Percentiles rank a stretch among this genome's conserved stretches.
These are phyloP conservation scores for Naganishia kalamii DNA, from an alignment of 768 basidiomycete genomes.

Conservation along the genomic window DNA sequence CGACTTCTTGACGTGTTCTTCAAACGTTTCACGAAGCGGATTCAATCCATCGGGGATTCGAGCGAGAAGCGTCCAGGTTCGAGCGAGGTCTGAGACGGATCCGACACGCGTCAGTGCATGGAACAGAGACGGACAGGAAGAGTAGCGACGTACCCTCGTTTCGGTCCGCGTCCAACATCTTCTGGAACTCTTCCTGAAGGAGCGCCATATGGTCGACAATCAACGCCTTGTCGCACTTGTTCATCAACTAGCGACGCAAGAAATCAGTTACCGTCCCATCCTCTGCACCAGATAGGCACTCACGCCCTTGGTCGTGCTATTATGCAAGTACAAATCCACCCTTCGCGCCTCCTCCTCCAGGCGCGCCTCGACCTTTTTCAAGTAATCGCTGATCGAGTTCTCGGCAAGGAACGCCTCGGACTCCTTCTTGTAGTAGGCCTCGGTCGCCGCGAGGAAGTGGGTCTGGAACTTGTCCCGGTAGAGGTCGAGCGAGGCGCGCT, in stretches of 20 bases:
- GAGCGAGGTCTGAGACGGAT: constrained; percentile 61
- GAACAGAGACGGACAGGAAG: neutral
- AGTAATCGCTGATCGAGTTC: constrained; percentile 85
- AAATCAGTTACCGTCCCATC: constrained; percentile 25
- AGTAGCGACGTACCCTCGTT: constrained; percentile 56
- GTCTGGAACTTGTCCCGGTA: constrained; percentile 85
- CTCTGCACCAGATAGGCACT: constrained; percentile 22
- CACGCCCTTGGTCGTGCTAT: constrained; percentile 70
- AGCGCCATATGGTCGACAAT: constrained; percentile 75
- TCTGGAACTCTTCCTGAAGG: constrained; percentile 92
- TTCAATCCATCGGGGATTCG: constrained; percentile 86
- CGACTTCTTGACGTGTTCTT: constrained; percentile 87
- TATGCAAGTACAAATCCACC: constrained; percentile 87
- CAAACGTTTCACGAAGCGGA: constrained; percentile 83
- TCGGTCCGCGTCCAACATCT: constrained; percentile 70
- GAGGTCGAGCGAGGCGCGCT: constrained; percentile 56
- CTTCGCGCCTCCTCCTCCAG: constrained; percentile 90
- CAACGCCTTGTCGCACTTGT: constrained; percentile 76
- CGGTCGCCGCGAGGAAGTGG: constrained; percentile 81
- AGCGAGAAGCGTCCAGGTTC: constrained; percentile 88
- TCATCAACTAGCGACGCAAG: constrained; percentile 43
- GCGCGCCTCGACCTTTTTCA: constrained; percentile 89
- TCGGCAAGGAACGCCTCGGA: constrained; percentile 81
- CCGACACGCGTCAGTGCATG: constrained; percentile 7
- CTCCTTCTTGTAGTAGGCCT: constrained; percentile 85